Conservation (phyloP, 768 basidiomycete genomes). For the Asterophora parasitica region DNA sequence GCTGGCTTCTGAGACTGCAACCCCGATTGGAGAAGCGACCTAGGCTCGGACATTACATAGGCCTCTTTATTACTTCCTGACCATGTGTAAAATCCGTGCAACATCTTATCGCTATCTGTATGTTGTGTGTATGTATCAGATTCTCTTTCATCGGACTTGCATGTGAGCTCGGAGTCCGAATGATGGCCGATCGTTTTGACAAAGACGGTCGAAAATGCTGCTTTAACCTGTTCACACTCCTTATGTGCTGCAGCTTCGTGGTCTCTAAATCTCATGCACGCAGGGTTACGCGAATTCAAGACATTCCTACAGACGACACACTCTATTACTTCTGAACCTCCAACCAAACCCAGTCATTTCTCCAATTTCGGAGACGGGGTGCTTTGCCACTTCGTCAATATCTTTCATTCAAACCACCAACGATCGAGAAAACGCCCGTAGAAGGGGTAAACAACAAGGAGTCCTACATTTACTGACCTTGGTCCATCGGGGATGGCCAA, state of each 20-base stretch:
- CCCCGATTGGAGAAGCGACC: neutral
- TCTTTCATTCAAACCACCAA: neutral
- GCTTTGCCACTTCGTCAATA: conserved; percentile 1
- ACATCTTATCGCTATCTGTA: conserved; percentile 10
- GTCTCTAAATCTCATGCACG: conserved; percentile 17
- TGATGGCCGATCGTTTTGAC: conserved; percentile 13
- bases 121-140: neutral
- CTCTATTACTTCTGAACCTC: conserved; percentile 12
- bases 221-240: conserved; percentile 5
- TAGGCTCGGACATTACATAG: neutral
- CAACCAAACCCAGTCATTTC: conserved; percentile 2
- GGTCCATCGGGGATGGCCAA: conserved; percentile 55
- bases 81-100: conserved; percentile 9
- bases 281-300: conserved; percentile 8
- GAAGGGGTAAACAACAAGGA: conserved; percentile 7
- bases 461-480: conserved; percentile 6
- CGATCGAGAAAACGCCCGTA: neutral
- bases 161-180: neutral
- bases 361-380: neutral
- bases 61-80: conserved; percentile 2
- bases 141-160: too few relatives aligned
- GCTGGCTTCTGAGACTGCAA: conserved; percentile 8
- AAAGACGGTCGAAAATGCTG: conserved; percentile 5
- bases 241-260: conserved; percentile 16
- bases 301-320: conserved; percentile 8